Base-by-base conservation (phyloP, 1,284 basidiomycete genomes). In the Pholiota adiposa region DNA sequence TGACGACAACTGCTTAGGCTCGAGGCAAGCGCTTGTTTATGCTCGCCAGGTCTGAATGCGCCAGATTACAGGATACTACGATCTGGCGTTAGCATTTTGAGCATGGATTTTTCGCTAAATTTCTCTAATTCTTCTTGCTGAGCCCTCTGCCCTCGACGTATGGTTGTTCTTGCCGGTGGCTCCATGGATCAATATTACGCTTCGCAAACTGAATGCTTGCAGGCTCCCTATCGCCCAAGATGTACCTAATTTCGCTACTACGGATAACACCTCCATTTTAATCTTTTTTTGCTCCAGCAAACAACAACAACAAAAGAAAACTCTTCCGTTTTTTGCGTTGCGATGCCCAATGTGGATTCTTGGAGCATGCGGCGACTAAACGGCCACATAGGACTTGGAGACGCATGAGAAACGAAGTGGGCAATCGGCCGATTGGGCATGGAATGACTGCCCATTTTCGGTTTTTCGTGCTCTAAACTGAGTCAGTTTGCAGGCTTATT, bases 401-500 rank as follows among this genome's bases (percentile, higher is more conserved):
- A 31, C 31, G 25, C 34, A 14, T 44, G 23, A 31, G 33, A 54
- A 48, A 43, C 9, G 19, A 43, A 19, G 40, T 19, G 40, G 40
- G 21, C 2, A n/a, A 23, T 53, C 58, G 51, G 56, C 61, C 61
- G 63, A 56, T 21, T 21, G 40, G 25, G n/a, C n/a, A n/a, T n/a
- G n/a, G n/a, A n/a, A n/a, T n/a, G n/a, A n/a, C n/a, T n/a, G 33
- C 21, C 41, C 21, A 48, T 44, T 46, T 21, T 43, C 23, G 16
- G 19, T 33, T 19, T 43, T 19, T 43, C 29, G 7, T 56, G 46
- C 54, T 55, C 54, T 51, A 54, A 50, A 50, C 43, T 46, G 54
- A 19, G 21, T 23, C 43, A 54, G 49, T 61, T 63, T 63, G 61
- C 50, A 57, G 51, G 49, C 16, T 34, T 57, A 57, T 56, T 44